Evolutionary conservation across 2,329 filamentous ascomycete species (phyloP), one percentile per base, ranked within the genome.

Genomic region (Bisporella sp.): DNA sequence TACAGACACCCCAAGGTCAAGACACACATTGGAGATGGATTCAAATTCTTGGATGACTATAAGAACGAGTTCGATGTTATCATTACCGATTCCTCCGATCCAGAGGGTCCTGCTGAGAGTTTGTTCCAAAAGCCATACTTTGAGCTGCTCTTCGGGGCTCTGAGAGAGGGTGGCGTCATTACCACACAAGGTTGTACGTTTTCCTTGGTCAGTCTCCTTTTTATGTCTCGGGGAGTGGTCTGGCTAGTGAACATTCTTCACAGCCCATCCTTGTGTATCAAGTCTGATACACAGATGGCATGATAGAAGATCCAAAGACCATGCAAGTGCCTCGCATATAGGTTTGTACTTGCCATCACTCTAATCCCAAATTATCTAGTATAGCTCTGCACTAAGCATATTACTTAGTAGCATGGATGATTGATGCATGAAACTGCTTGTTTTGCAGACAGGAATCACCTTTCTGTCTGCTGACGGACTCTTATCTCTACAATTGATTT

Each of bases 161-260:
- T 97, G 64, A 84, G 88, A 61, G 89, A 96, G 66, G 92, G 91
- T 73, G 93, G 93, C 77, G 90, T 99, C 68, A 97, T 99, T 75
- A 92, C 90, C 74, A 99, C 93, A 69, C 93, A 99, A 96, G 93
- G 93, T 99, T 95, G 89, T 95, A 90, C 81, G 89, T 89, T 78
- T 83, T 85, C 84, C 80, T 82, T 77, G 79, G 59, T 63, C 52
- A 49, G 49, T 59, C 31, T 29, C 9, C 12, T 39, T 41, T 28
- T 45, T 21, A 21, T 21, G 21, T 21, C 21, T 21, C 21, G 21
- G 21, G 21, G 56, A 54, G 52, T 51, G 12, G 13, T 53, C 43
- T 43, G 48, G n/a, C 48, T 45, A 47, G 49, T 11, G 44, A 39
- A 40, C 13, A 29, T 49, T 50, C 30, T 32, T 50, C 31, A 48